Percentiles rank a stretch among this genome's conserved stretches.
These are phyloP conservation scores for Umbilicus rupestris DNA, from an alignment of 164 flowering plant species.

Conservation along the genomic window DNA sequence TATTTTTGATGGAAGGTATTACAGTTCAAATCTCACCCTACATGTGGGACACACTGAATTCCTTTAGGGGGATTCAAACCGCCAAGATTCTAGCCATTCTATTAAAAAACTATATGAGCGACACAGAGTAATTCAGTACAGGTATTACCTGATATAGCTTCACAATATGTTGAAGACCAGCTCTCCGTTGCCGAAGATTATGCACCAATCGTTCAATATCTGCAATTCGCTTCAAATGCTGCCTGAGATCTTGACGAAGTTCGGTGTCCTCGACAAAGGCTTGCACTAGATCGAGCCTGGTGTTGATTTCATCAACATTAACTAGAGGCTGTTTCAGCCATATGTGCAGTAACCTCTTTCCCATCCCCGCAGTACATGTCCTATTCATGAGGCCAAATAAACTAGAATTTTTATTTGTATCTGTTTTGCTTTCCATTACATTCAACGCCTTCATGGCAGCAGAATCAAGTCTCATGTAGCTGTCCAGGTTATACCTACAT, in stretches of 20 bases:
- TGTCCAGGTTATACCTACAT: constrained; percentile 50
- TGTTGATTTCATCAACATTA: constrained; percentile 69
- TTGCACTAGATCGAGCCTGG: too few relatives aligned
- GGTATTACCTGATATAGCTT: constrained; percentile 74
- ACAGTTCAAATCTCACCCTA: neutral
- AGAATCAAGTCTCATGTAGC: constrained; percentile 91
- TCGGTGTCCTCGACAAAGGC: too few relatives aligned
- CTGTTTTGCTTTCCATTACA: constrained; percentile 89
- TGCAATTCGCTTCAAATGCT: constrained; percentile 82
- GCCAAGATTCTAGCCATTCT: neutral
- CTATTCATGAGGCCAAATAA: constrained; percentile 94
- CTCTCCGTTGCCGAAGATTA: constrained; percentile 64
- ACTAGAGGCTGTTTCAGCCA: constrained; percentile 95
- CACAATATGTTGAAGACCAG: constrained; percentile 70
- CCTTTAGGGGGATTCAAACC: too few relatives aligned
- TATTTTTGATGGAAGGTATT: too few relatives aligned
- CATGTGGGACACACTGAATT: neutral
- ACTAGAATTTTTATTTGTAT: too few relatives aligned
- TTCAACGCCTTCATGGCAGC: constrained; percentile 93
- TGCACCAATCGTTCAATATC: constrained; percentile 71
- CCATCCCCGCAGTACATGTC: constrained; percentile 99
- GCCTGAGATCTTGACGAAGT: constrained; percentile 85
- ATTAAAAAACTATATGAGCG: neutral
- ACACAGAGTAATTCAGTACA: neutral
- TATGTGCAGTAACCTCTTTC: constrained; percentile 78